Conservation (phyloP, 208 protist species). For the Wallacemonas sp. region DNA sequence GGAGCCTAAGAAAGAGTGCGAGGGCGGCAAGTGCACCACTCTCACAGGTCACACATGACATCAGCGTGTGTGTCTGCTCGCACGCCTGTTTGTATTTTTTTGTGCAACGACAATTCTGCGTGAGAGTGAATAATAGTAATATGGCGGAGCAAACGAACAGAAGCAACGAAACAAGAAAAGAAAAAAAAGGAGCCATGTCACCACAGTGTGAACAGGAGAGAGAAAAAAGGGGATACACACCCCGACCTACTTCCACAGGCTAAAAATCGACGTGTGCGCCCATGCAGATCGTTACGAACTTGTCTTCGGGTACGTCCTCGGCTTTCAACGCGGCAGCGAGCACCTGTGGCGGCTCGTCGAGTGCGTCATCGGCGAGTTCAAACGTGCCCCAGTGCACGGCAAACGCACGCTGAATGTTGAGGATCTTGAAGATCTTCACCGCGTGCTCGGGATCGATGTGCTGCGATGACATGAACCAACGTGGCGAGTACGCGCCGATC, state of each 20-base stretch:
- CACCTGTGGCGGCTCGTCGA: slow-evolving; percentile 68
- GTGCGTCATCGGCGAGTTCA: slow-evolving; percentile 65
- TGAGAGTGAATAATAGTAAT: too few species aligned
- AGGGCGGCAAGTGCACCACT: too few species aligned
- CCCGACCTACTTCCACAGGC: too few species aligned
- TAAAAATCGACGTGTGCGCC: slow-evolving; percentile 43
- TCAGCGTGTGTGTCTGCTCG: too few species aligned
- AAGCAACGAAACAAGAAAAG: slow-evolving; percentile 14
- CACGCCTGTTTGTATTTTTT: too few species aligned
- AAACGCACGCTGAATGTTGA: slow-evolving; percentile 40
- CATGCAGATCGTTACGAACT: slow-evolving; percentile 43
- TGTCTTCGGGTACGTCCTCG: slow-evolving; percentile 20
- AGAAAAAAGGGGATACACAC: too few species aligned
- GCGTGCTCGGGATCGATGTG: slow-evolving; percentile 77
- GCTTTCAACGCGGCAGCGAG: slow-evolving; percentile 27
- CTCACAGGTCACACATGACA: too few species aligned
- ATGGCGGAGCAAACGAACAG: too few species aligned
- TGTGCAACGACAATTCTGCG: too few species aligned
- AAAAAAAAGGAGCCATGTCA: too few species aligned
- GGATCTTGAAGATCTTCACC: slow-evolving; percentile 70
- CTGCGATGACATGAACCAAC: slow-evolving; percentile 53
- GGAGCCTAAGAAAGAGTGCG: too few species aligned
- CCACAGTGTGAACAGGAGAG: too few species aligned
- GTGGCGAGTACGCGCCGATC: slow-evolving; percentile 84
- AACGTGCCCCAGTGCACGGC: slow-evolving; percentile 91